Evolutionary conservation across 306 rosid species (phyloP).

Genomic region (Clitoria ternatea): DNA sequence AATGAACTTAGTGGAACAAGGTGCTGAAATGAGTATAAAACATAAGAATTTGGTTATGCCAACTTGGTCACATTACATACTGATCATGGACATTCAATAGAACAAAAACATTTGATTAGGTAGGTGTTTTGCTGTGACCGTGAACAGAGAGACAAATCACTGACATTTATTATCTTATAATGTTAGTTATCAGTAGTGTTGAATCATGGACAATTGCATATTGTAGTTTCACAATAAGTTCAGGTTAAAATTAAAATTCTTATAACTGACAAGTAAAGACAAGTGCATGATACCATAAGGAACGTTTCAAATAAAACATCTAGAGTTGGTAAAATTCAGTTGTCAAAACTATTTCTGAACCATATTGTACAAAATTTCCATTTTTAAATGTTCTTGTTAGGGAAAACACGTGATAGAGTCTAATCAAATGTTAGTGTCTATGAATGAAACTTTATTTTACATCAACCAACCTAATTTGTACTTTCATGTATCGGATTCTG

Average conservation of each 20-base stretch:
- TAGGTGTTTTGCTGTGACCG: slow-evolving; percentile 19
- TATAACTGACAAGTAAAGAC: slow-evolving; percentile 19
- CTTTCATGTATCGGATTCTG: not conserved
- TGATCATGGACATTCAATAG: not conserved
- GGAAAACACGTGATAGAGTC: slow-evolving; percentile 1
- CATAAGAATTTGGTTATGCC: too few relatives aligned
- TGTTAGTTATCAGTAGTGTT: not conserved
- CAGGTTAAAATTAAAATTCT: slow-evolving; percentile 7
- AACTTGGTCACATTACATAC: not conserved
- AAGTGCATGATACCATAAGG: not conserved
- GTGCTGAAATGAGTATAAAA: too few relatives aligned
- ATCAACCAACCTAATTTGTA: not conserved
- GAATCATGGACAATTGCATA: not conserved
- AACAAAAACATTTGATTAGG: not conserved
- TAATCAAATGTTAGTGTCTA: not conserved
- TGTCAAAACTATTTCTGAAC: not conserved
- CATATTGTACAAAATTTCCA: not conserved
- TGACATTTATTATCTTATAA: slow-evolving; percentile 10
- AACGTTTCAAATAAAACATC: slow-evolving; percentile 11
- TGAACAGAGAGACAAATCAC: slow-evolving; percentile 9
- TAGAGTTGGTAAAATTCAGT: not conserved
- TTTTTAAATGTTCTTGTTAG: not conserved
- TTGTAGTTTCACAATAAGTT: slow-evolving; percentile 3
- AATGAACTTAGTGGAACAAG: too few relatives aligned
- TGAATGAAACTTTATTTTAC: not conserved